Conservation (phyloP, 768 basidiomycete species). For the Atractiella rhizophila region DNA sequence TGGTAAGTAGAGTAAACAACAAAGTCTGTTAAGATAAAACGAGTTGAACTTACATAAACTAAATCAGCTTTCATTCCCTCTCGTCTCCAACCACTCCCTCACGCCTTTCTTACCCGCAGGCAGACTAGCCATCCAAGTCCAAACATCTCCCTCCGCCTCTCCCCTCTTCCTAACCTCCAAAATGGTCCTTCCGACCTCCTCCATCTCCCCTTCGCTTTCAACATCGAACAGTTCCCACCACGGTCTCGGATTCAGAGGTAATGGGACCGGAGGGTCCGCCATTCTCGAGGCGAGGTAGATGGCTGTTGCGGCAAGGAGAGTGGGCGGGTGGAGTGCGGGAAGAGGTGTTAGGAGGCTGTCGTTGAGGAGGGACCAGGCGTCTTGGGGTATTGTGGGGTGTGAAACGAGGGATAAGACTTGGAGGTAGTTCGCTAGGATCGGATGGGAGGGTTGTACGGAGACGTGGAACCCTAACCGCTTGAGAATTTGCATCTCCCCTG, state of each 20-base stretch:
- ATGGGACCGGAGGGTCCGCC: constrained; percentile 31
- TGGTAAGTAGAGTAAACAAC: too few relatives aligned
- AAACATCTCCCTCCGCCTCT: too few relatives aligned
- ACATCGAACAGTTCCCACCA: constrained; percentile 96
- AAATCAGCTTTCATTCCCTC: too few relatives aligned
- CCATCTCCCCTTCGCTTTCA: constrained; percentile 9
- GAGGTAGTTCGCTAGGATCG: constrained; percentile 80
- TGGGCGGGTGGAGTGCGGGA: constrained; percentile 66
- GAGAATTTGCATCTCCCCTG: constrained; percentile 89
- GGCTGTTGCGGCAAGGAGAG: constrained; percentile 66
- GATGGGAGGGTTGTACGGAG: constrained; percentile 74
- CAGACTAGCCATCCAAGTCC: too few relatives aligned
- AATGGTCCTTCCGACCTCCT: constrained; percentile 4
- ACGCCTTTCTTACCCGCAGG: too few relatives aligned
- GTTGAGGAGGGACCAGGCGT: constrained; percentile 84
- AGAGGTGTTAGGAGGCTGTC: constrained; percentile 81
- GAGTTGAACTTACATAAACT: too few relatives aligned
- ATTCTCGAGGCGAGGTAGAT: constrained; percentile 64
- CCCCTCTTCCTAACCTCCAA: too few relatives aligned
- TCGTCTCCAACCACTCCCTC: too few relatives aligned
- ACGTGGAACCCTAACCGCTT: constrained; percentile 85
- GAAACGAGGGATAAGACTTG: constrained; percentile 61
- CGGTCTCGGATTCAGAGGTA: constrained; percentile 43
- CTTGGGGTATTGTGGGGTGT: constrained; percentile 40
- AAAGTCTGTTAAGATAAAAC: too few relatives aligned